Evolutionary conservation across 2,329 filamentous ascomycete species (phyloP).

Genomic region (Ophiocordyceps australis): DNA sequence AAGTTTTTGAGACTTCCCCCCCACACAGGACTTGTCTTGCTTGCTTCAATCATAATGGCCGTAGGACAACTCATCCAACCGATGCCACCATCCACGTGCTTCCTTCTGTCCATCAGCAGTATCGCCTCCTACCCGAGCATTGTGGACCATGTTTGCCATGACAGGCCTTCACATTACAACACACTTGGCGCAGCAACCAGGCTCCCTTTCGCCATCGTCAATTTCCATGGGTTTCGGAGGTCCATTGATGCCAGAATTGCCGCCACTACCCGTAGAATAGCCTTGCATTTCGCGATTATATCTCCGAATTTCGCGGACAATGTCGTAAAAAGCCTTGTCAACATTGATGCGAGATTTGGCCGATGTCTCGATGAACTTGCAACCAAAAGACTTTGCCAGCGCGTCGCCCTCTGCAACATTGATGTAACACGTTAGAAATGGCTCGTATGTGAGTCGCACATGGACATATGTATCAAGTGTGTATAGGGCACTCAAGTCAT

Average conservation of each 20-base stretch:
- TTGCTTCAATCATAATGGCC: no score
- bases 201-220: conserved; percentile 46
- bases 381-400: conserved; percentile 72
- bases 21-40: no score
- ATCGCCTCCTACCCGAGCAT: no score
- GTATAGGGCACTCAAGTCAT: no score
- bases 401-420: conserved; percentile 60
- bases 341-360: conserved; percentile 97
- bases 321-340: conserved; percentile 96
- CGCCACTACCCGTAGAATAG: conserved; percentile 54
- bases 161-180: conserved; percentile 55
- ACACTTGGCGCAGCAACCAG: conserved; percentile 74
- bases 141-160: no score
- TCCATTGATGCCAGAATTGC: conserved; percentile 40
- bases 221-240: conserved; percentile 63
- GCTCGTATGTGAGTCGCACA: conserved; percentile 1
- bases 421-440: no score
- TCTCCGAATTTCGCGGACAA: conserved; percentile 91
- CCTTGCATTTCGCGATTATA: conserved; percentile 98
- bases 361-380: conserved; percentile 98
- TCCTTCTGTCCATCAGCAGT: neutral
- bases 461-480: neutral
- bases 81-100: neutral
- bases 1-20: no score
- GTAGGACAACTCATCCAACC: conserved; percentile 1